These are phyloP conservation scores for Lecanicillium sp. DNA, from an alignment of 2,329 filamentous ascomycete genomes.

Conservation along the genomic window DNA sequence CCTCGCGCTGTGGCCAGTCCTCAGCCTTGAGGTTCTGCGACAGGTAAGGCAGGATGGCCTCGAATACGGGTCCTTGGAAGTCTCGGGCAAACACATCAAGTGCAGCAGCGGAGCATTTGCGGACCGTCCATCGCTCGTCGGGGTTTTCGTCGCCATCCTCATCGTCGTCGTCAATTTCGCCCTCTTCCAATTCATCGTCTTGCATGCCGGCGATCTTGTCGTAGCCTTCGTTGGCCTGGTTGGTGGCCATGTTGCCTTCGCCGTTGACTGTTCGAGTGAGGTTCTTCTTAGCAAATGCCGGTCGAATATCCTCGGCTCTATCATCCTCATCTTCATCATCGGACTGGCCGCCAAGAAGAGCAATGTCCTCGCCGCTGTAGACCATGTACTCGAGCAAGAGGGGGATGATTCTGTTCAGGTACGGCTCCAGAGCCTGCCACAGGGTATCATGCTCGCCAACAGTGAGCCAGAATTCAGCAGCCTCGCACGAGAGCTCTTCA, in stretches of 20 bases:
- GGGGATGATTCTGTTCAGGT: constrained; percentile 78
- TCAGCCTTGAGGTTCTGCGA: constrained; percentile 80
- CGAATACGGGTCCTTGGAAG: constrained; percentile 82
- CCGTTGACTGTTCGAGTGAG: constrained; percentile 51
- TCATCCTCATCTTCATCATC: constrained; percentile 92
- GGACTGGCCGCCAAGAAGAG: constrained; percentile 72
- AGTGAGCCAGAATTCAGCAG: constrained; percentile 95
- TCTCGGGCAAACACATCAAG: constrained; percentile 90
- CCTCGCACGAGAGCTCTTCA: constrained; percentile 84
- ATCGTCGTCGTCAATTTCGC: constrained; percentile 70
- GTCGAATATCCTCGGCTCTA: constrained; percentile 82
- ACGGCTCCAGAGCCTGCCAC: constrained; percentile 67
- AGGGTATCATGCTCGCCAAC: constrained; percentile 81
- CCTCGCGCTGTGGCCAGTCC: constrained; percentile 89
- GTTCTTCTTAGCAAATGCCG: constrained; percentile 72
- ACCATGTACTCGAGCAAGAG: constrained; percentile 92
- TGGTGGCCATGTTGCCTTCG: constrained; percentile 39
- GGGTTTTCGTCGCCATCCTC: constrained; percentile 73
- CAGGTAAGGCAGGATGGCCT: constrained; percentile 85
- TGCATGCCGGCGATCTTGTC: constrained; percentile 53
- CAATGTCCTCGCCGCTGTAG: constrained; percentile 89
- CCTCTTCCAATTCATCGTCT: constrained; percentile 76
- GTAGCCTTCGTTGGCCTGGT: constrained; percentile 45
- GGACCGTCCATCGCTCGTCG: constrained; percentile 88
- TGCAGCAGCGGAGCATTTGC: constrained; percentile 94